Evolutionary conservation across 75 land plant genomes (phyloP), one percentile per base, ranked within the genome.

Genomic region (Azolla pinnata): DNA sequence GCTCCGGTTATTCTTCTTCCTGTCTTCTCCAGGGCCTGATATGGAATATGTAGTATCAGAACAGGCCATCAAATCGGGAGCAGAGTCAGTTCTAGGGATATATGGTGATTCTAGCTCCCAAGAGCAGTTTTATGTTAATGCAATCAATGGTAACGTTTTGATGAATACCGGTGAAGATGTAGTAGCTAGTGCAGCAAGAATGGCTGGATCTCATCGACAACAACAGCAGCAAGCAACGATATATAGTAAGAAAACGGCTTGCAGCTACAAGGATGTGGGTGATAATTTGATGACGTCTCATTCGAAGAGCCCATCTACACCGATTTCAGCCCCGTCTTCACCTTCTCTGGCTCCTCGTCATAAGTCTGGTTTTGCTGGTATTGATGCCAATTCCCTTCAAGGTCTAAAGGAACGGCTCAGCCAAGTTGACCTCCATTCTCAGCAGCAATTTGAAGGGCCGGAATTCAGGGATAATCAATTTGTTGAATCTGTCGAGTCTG

Each of bases 121-220:
- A 2, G 96, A 89, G 68, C 81, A 83, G 69, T 69, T 86, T 57
- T 93, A 93, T 63, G 90, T 93, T 5, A 87, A 93, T 64, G 98
- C 98, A 19, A 65, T 93, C 26, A 85, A 79, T 62, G 85, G 81
- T 4, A 44, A 69, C 16, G 30, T 65, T 51, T 44, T 14, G 60
- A 71, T 1, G 51, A 57, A 29, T 66, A 60, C 32, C 67, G 42
- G 0, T 70, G 67, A 64, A 18, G 40, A 31, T 44, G 58, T 44
- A 31, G 32, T 48, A 29, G 19, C 31, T 44, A 54, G 56, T 49
- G 42, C 58, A 23, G 24, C 70, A 46, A 18, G 49, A n/a, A n/a
- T n/a, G n/a, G n/a, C n/a, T 46, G 4, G 49, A 46, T 46, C 2
- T 17, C 14, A 46, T 46, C n/a, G n/a, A n/a, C n/a, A n/a, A n/a